These are phyloP conservation scores for Collybiopsis confluens DNA, from an alignment of 768 basidiomycete genomes.

Conservation along the genomic window DNA sequence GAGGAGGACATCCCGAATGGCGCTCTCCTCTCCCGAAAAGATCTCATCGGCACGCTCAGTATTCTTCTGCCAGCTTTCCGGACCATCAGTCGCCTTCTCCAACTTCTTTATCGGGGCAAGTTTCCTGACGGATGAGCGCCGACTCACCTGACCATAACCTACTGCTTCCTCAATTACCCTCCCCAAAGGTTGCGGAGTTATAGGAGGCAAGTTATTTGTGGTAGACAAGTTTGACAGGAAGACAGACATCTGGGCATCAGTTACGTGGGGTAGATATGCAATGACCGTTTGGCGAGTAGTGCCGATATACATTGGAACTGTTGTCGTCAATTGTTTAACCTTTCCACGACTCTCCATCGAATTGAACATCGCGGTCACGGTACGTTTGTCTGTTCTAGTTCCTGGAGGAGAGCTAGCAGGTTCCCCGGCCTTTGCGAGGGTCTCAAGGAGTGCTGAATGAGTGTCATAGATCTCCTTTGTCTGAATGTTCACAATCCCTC, in stretches of 20 bases:
- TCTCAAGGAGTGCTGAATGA: conserved; percentile 59
- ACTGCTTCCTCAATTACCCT: conserved; percentile 51
- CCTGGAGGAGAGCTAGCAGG: conserved; percentile 67
- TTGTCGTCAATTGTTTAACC: conserved; percentile 67
- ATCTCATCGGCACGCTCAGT: conserved; percentile 44
- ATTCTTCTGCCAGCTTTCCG: conserved; percentile 44
- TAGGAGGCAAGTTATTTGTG: conserved; percentile 24
- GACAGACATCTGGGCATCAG: conserved; percentile 46
- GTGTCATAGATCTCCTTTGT: conserved; percentile 68
- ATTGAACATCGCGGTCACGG: conserved; percentile 55
- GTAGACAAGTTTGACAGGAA: conserved; percentile 54
- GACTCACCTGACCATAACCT: conserved; percentile 47
- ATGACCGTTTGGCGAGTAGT: conserved; percentile 55
- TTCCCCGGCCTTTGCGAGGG: conserved; percentile 55
- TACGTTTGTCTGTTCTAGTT: conserved; percentile 70
- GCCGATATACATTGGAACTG: conserved; percentile 55
- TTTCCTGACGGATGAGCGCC: conserved; percentile 19
- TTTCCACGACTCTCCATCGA: conserved; percentile 61
- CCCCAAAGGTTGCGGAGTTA: conserved; percentile 31
- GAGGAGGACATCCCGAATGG: conserved; percentile 59
- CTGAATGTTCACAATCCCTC: conserved; percentile 64
- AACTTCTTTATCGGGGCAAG: conserved; percentile 41
- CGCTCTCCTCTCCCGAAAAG: conserved; percentile 47
- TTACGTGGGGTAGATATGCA: conserved; percentile 57
- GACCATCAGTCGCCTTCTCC: conserved; percentile 36